These are phyloP conservation scores for Pichia cactophila DNA, from an alignment of 1,139 yeast species.

Conservation along the genomic window DNA sequence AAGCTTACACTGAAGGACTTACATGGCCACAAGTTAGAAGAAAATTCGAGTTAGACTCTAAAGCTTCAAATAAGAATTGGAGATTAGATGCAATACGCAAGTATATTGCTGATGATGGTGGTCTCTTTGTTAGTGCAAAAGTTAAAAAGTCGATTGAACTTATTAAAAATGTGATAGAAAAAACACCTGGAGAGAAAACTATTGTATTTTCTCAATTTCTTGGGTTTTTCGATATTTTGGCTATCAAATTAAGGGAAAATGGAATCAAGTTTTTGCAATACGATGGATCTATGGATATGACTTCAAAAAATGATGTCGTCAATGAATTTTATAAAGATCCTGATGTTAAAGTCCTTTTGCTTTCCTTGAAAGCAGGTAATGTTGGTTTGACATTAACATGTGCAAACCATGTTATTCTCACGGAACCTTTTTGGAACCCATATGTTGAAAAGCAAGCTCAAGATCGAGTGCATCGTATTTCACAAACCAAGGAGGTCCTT, in stretches of 20 bases:
- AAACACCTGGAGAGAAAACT: constrained; percentile 50
- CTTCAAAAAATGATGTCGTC: constrained; percentile 54
- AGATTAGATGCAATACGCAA: constrained; percentile 26
- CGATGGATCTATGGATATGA: constrained; percentile 75
- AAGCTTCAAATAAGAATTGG: constrained; percentile 17
- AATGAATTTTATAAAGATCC: constrained; percentile 55
- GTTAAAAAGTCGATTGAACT: constrained; percentile 42
- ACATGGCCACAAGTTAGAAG: constrained; percentile 20
- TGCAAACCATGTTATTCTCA: constrained; percentile 82
- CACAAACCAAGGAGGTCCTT: constrained; percentile 68
- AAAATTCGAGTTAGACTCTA: constrained; percentile 17
- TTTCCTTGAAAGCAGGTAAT: constrained; percentile 85
- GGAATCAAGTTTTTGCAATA: constrained; percentile 53
- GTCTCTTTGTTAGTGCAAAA: constrained; percentile 41
- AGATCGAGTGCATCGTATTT: constrained; percentile 91
- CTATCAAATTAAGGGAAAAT: constrained; percentile 43
- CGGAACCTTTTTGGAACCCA: constrained; percentile 97
- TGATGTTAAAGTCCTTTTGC: constrained; percentile 46
- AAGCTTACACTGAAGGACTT: constrained; percentile 34
- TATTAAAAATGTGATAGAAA: constrained; percentile 35
- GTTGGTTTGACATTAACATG: constrained; percentile 89
- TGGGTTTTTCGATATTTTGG: constrained; percentile 62
- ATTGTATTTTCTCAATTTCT: constrained; percentile 85
- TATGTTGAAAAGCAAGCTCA: constrained; percentile 94
- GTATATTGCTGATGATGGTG: constrained; percentile 32